Evolutionary conservation across 2,329 filamentous ascomycete species (phyloP).

Genomic region (Bertia moriformis): DNA sequence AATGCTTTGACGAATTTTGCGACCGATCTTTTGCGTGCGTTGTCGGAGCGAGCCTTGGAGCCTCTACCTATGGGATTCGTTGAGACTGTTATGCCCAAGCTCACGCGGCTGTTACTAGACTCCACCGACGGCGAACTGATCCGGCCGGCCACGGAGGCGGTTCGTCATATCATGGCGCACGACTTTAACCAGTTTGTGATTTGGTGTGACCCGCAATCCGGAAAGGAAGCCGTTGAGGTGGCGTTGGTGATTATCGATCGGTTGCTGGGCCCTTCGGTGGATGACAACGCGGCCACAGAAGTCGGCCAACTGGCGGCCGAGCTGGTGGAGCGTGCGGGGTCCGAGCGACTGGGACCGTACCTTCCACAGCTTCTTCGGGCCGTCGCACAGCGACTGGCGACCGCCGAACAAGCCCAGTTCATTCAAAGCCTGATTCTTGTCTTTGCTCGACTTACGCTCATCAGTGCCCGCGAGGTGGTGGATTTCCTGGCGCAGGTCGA

Average conservation of each 20-base stretch:
- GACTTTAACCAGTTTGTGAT: slow-evolving; percentile 79
- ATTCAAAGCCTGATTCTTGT: slow-evolving; percentile 94
- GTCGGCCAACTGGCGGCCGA: slow-evolving; percentile 88
- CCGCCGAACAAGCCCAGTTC: slow-evolving; percentile 71
- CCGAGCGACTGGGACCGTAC: slow-evolving; percentile 79
- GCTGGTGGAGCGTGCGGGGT: slow-evolving; percentile 86
- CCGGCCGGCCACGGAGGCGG: slow-evolving; percentile 68
- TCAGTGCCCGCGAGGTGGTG: slow-evolving; percentile 76
- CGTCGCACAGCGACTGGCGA: slow-evolving; percentile 71
- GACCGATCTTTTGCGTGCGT: slow-evolving; percentile 65
- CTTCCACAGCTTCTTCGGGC: slow-evolving; percentile 77
- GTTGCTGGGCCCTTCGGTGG: slow-evolving; percentile 67
- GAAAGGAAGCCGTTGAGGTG: slow-evolving; percentile 74
- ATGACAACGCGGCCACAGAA: slow-evolving; percentile 89
- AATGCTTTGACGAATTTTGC: slow-evolving; percentile 74
- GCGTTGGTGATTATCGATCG: slow-evolving; percentile 86
- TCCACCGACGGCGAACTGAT: slow-evolving; percentile 80
- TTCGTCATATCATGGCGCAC: slow-evolving; percentile 80
- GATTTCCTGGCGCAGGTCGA: slow-evolving; percentile 78
- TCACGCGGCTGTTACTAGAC: slow-evolving; percentile 68
- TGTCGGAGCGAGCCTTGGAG: slow-evolving; percentile 70
- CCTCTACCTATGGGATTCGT: slow-evolving; percentile 81
- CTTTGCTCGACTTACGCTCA: slow-evolving; percentile 77
- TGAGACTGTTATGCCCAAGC: slow-evolving; percentile 69
- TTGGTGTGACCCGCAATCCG: slow-evolving; percentile 62